Evolutionary conservation across 495 filamentous ascomycete genomes (phyloP), one percentile per base, ranked within the genome.

Genomic region (Sphaerosporella brunnea): DNA sequence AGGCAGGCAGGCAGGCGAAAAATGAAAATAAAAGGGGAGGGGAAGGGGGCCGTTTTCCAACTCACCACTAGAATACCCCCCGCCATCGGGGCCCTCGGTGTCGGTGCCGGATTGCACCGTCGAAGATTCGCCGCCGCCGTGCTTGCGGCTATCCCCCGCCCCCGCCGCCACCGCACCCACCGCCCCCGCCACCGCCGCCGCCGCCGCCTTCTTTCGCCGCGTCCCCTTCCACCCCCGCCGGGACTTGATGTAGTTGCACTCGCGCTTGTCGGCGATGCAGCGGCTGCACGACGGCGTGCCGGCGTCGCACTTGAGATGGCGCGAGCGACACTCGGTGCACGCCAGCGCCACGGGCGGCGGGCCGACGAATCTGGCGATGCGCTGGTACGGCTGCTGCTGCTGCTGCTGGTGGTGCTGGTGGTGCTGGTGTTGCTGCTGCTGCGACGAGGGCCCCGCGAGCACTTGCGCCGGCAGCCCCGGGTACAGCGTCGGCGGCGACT

Each of bases 261-360:
- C 52, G 43, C 63, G 62, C 34, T 61, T 61, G 43, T 65, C 59
- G 11, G 58, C 59, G n/a, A 49, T 44, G 48, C 72, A 74, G 13
- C 70, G 61, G 25, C 45, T 53, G 44, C 70, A 66, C 32, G 55
- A 39, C 19, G 73, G 73, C 50, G 63, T 56, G 9, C 60, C 61
- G 8, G 69, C 69, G 49, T 74, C 71, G 51, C 73, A 77, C 53
- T 73, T 73, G 3, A 75, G 55, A 56, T 76, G 73, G 36, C 72
- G 65, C 42, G 63, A 68, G 11, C 73, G 65, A 57, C 73, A 77
- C 11, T 71, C 68, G 13, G 74, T 60, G 48, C 73, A 77, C 25
- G 73, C 72, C 11, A 70, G 58, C 4, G 70, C 65, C 7, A 71
- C 66, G 53, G 44, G 63, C 53, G 43, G 50, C 21, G 52, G 54